Conservation (phyloP, 2,329 filamentous ascomycete genomes). For the Xenosphaeropsis pyriputrescens region DNA sequence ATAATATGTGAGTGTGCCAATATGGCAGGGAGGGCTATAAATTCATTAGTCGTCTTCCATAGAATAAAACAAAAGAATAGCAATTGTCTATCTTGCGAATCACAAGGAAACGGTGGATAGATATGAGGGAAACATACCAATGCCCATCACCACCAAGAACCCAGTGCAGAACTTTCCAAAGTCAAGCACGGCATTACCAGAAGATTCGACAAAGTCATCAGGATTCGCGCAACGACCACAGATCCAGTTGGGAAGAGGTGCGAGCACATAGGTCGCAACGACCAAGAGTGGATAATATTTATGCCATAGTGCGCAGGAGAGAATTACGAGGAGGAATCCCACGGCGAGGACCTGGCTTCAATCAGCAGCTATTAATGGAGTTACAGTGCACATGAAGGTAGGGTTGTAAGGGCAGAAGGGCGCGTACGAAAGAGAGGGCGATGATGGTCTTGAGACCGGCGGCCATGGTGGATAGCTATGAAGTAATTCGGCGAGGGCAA, state of each 20-base stretch:
- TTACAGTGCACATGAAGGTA: background rate
- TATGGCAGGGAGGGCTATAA: slow-evolving; percentile 67
- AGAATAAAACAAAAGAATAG: background rate
- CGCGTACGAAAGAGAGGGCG: slow-evolving; percentile 80
- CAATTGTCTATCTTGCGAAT: background rate
- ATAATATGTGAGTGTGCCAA: slow-evolving; percentile 83
- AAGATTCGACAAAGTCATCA: slow-evolving; percentile 82
- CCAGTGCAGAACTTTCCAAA: slow-evolving; percentile 89
- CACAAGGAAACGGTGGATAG: background rate
- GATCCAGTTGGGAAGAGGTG: slow-evolving; percentile 93
- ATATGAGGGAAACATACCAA: slow-evolving; percentile 48
- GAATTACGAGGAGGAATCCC: slow-evolving; percentile 96
- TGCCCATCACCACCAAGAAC: slow-evolving; percentile 93
- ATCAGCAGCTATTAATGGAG: background rate
- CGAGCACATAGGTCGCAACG: slow-evolving; percentile 87
- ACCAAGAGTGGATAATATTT: slow-evolving; percentile 93
- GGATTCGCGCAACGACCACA: slow-evolving; percentile 77
- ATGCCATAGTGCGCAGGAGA: slow-evolving; percentile 88
- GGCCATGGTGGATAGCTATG: slow-evolving; percentile 30
- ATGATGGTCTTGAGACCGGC: slow-evolving; percentile 98
- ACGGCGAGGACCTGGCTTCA: slow-evolving; percentile 70
- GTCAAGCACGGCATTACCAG: slow-evolving; percentile 74
- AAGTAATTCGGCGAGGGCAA: too few species aligned
- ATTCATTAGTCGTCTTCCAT: slow-evolving; percentile 1
- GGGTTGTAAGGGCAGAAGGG: background rate